Evolutionary conservation across 805 yeast genomes (phyloP).

Genomic region (Cyberlindnera amylophila): DNA sequence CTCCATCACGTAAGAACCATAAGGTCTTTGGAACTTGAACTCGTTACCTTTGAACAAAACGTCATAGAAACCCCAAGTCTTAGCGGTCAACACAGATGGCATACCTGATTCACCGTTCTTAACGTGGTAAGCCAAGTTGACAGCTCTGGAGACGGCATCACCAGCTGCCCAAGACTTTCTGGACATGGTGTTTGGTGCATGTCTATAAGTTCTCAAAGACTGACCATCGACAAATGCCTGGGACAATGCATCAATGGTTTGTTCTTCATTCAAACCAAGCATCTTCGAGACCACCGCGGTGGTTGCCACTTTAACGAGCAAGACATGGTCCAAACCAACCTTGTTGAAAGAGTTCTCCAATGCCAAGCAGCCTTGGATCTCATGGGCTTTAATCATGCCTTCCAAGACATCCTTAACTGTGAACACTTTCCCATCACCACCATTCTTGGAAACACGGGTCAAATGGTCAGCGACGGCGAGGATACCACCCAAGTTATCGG

Average conservation of each 20-base stretch:
- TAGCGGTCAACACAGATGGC: constrained; percentile 55
- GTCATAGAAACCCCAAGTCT: constrained; percentile 62
- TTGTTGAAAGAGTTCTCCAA: constrained; percentile 56
- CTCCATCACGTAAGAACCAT: constrained; percentile 60
- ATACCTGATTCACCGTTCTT: constrained; percentile 51
- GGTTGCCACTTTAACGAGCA: constrained; percentile 56
- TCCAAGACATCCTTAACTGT: constrained; percentile 48
- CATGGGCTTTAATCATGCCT: constrained; percentile 61
- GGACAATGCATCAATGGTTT: constrained; percentile 52
- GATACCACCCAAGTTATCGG: constrained; percentile 58
- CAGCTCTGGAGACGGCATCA: constrained; percentile 58
- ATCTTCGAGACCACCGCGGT: constrained; percentile 56
- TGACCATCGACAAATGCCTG: constrained; percentile 64
- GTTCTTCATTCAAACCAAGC: constrained; percentile 46
- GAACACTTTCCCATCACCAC: constrained; percentile 40
- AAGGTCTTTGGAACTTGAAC: constrained; percentile 50
- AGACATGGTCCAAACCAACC: constrained; percentile 59
- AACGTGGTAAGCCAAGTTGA: constrained; percentile 49
- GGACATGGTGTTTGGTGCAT: constrained; percentile 60
- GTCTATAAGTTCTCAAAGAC: constrained; percentile 55
- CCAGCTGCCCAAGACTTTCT: constrained; percentile 70
- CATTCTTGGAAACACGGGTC: constrained; percentile 41
- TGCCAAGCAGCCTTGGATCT: constrained; percentile 57
- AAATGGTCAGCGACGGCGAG: constrained; percentile 55
- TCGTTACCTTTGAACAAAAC: constrained; percentile 51